Base-by-base conservation (phyloP, 257 asterid genomes). In the Solanum raphanifolium region DNA sequence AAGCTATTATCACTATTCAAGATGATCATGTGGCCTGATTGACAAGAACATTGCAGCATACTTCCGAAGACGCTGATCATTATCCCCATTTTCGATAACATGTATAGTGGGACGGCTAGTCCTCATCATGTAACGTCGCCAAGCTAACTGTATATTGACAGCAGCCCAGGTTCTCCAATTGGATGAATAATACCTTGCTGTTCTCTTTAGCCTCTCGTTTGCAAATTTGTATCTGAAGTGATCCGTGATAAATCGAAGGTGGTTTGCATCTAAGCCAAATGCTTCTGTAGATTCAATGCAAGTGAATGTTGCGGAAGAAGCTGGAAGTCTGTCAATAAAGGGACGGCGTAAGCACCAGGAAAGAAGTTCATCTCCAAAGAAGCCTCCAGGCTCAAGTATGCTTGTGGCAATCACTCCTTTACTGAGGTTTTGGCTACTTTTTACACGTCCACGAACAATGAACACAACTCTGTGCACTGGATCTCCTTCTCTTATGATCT, bases 111-210 rank as follows among this genome's bases (percentile, higher is more conserved):
- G 84, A 23, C 88, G 95, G 52, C 94, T 93, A 1, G 93, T 94
- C 90, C 98, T 92, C 86, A 87, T 65, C 78, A 87, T 85, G 74
- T 94, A 90, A 2, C 97, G 96, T 5, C 95, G 93, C 99, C 99
- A 96, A 6, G 95, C 98, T 82, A 96, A 23, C 71, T 96, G 99
- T 88, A 96, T 90, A 87, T 94, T 96, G 12, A 96, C 98, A 7
- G 99, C 98, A 5, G 94, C 99, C 99, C 99, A 96, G 3, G 98
- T 96, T 89, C 98, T 91, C 99, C 99, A 96, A 34, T 94, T 95
- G 91, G 98, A 93, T 1, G 99, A 96, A 86, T 94, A 93, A 89
- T 92, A 95, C 32, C 95, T 88, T 1, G 95, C 93, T 4, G 95
- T 95, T 55, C 98, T 90, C 27, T 86, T 94, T 1, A 95, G 98